Base-by-base conservation (phyloP, 2,329 filamentous ascomycete species). In the Myriangium duriaei region DNA sequence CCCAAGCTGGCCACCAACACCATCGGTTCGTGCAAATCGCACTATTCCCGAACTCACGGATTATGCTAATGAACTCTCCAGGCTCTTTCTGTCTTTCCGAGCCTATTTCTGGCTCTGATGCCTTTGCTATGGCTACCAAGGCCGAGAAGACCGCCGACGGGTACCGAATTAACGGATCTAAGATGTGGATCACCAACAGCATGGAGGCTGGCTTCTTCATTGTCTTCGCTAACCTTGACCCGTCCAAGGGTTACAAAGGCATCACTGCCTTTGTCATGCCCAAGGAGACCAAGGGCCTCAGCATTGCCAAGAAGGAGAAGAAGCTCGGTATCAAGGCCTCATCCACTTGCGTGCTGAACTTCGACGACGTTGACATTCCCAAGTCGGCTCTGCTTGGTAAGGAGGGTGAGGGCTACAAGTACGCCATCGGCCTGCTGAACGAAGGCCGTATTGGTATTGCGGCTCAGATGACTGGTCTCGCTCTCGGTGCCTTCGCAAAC, bases 161-260 rank as follows among this genome's bases (percentile, higher is more conserved):
- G 21, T 98, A 88, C 68, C 79, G 72, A 62, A 81, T 98, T 61
- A 81, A 76, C 44, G 91, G 91, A 34, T 78, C 76, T 61, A 98
- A 98, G 74, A 98, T 98, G 91, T 98, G 91, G 91, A 98, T 98
- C 63, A 98, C 91, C 46, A 98, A 98, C 71, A 81, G 82, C 35
- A 79, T 88, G 67, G 91, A 98, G 65, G 81, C 91, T 13, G 77
- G 78, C 43, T 80, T 96, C 67, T 98, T 95, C 67, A 88, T 98
- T 54, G 91, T 98, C 42, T 98, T 98, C 56, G 91, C 91, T 54
- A 98, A 95, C 64, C 69, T 98, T 28, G 80, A 95, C 57, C 87
- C 81, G 1, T 79, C 75, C 64, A 86, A 88, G 66, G 88, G 86
- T 37, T 95, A 98, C 72, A 88, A 87, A 63, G 91, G 91, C 42